Base-by-base conservation (phyloP, 2,329 filamentous ascomycete species). In the Lachnellula hyalina region DNA sequence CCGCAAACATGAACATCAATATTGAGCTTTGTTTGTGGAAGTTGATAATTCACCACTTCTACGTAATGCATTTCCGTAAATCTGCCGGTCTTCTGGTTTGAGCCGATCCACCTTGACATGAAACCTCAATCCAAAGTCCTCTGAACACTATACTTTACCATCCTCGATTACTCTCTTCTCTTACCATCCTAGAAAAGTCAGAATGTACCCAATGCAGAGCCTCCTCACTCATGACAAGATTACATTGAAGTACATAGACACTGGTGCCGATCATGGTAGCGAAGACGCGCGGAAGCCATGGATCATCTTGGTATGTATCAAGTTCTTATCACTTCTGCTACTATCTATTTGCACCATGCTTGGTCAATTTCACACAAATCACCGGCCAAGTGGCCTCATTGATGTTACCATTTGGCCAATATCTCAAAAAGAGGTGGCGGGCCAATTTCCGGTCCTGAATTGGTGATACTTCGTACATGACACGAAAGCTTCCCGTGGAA, bases 151-250 rank as follows among this genome's bases (percentile, higher is more conserved):
- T 40, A 40, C 38, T 40, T 2, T 19, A 40, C 15, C 17, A n/a
- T 40, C 38, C 17, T n/a, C 36, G 5, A 40, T 17, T 17, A 9
- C 36, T 17, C 36, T 11, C 4, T 40, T 9, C 2, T 5, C 14
- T 17, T 40, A 15, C 36, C 12, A 44, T 44, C 41, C 11, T 28
- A 14, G 3, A 25, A 3, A 17, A 9, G 12, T 21, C 19, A 46
- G 5, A 12, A 28, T 46, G 17, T 28, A 15, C 7, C 12, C 23
- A 34, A 57, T 65, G 60, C 49, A 63, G 19, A 57, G 53, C 25
- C 63, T 65, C 35, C 47, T 47, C 19, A 57, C 64, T 0, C 63
- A 65, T 44, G 65, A 67, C 52, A 52, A 52, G 7, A 54, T 65
- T 4, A 53, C 11, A 1, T 45, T 66, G 21, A 55, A 46, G 17